Base-by-base conservation (phyloP, 345 rosid species). In the Boechera stricta region DNA sequence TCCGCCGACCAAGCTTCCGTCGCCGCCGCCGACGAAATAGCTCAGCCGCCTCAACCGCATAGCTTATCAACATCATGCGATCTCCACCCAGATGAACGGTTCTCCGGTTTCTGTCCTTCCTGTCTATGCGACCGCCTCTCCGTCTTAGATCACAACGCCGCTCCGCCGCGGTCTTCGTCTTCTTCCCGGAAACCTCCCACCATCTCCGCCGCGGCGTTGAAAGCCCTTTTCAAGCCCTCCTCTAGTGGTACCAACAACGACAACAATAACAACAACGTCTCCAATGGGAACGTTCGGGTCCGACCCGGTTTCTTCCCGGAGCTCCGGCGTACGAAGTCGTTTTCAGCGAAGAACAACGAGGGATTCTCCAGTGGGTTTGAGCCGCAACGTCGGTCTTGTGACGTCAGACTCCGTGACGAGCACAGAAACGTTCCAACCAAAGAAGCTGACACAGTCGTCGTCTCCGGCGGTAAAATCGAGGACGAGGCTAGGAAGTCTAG, bases 41-140 rank as follows among this genome's bases (percentile, higher is more conserved):
- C 80, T 79, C 77, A 58, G 58, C 89, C 92, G 7, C 81, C 86
- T 60, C 99, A 87, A 84, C 89, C 93, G 5, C 89, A 89, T 74
- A 94, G 95, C n/a, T 86, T 80, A 24, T 85, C 97, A 3, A 92
- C 96, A 15, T 95, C 97, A 64, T 96, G 99, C 47, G 87, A 87
- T 49, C 84, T 92, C 48, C 99, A 93, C 72, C 99, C 98, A 1
- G 90, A 91, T 24, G 97, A 93, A 75, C 84, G 81, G 1, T 96
- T 90, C 87, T 90, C 97, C 51, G 92, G 95, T 36, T 96, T 96
- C 79, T 96, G 99, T 65, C 97, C 99, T 73, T 86, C 89, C 41
- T 96, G 98, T 85, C 98, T 96, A 86, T 96, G 93, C 82, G 98
- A 96, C 71, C 98, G 99, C 7, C 98, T 96, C 72, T 80, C 93